Conservation (phyloP, 257 asterid species). For the Oldenlandia corymbosa region DNA sequence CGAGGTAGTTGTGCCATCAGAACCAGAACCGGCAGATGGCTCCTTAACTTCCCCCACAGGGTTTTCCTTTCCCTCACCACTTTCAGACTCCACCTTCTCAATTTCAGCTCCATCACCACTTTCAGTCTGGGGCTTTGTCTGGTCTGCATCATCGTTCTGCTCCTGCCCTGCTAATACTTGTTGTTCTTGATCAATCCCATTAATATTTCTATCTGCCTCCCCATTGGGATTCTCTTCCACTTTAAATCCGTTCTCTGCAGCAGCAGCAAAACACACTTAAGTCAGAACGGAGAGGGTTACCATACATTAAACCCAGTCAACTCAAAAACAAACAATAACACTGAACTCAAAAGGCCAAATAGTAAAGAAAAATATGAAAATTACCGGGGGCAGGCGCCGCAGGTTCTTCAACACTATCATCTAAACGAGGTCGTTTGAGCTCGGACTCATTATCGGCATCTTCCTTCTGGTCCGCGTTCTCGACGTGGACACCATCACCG, state of each 20-base stretch:
- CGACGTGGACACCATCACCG: constrained; percentile 16
- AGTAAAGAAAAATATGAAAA: not conserved
- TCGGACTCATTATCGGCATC: constrained; percentile 59
- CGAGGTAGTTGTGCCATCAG: constrained; percentile 43
- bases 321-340: not conserved
- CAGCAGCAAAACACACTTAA: constrained; percentile 23
- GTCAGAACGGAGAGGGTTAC: too few species aligned
- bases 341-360: constrained; percentile 13
- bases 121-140: constrained; percentile 26
- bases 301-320: too few species aligned
- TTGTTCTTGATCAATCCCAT: constrained; percentile 31
- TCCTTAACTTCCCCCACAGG: constrained; percentile 34
- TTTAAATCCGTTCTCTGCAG: constrained; percentile 30
- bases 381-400: constrained; percentile 38
- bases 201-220: too few species aligned
- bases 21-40: constrained; percentile 30
- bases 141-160: constrained; percentile 27
- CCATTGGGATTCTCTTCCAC: constrained; percentile 21
- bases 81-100: too few species aligned
- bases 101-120: constrained; percentile 15
- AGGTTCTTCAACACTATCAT: constrained; percentile 28
- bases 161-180: constrained; percentile 25
- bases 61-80: constrained; percentile 21
- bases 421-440: constrained; percentile 73
- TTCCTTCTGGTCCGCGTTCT: constrained; percentile 31